A percentile compares a stretch with the other conserved stretches of the same genome.
phyloP scores from a whole-genome alignment of 176 grass and related monocot genomes.

The Phoenix roebelenii region DNA sequence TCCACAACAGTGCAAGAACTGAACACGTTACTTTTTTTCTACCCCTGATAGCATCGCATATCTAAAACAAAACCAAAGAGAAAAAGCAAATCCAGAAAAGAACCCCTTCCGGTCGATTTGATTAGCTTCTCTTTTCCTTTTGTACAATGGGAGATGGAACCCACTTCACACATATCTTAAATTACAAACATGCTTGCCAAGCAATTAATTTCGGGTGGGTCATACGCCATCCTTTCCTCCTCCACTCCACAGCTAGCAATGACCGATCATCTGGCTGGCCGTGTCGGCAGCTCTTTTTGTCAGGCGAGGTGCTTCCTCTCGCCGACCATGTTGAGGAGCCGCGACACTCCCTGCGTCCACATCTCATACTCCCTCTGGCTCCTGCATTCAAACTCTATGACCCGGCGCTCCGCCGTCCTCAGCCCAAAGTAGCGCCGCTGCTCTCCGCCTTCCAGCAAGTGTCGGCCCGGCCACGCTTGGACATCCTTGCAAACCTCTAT shows the following conservation, averaged over 20 bases:
- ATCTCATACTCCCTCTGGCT: slow-evolving; percentile 49
- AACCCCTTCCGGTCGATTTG: background rate
- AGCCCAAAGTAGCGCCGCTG: slow-evolving; percentile 84
- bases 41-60: too few relatives aligned
- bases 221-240: background rate
- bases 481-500: slow-evolving; percentile 85
- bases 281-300: slow-evolving; percentile 5
- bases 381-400: slow-evolving; percentile 92
- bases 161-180: background rate
- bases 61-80: background rate
- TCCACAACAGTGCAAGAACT: background rate
- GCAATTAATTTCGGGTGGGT: too few relatives aligned
- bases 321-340: slow-evolving; percentile 49
- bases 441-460: slow-evolving; percentile 66
- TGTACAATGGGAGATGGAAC: slow-evolving; percentile 12
- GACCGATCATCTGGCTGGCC: background rate
- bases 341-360: slow-evolving; percentile 82
- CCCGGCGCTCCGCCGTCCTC: slow-evolving; percentile 63
- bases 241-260: background rate
- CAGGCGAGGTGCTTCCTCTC: slow-evolving; percentile 37
- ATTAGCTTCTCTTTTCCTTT: background rate
- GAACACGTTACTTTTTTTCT: background rate
- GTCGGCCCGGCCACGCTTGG: slow-evolving; percentile 73
- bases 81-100: slow-evolving; percentile 9
- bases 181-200: too few relatives aligned